Conservation (phyloP, 805 yeast species). For the Ogataea paraovalis region DNA sequence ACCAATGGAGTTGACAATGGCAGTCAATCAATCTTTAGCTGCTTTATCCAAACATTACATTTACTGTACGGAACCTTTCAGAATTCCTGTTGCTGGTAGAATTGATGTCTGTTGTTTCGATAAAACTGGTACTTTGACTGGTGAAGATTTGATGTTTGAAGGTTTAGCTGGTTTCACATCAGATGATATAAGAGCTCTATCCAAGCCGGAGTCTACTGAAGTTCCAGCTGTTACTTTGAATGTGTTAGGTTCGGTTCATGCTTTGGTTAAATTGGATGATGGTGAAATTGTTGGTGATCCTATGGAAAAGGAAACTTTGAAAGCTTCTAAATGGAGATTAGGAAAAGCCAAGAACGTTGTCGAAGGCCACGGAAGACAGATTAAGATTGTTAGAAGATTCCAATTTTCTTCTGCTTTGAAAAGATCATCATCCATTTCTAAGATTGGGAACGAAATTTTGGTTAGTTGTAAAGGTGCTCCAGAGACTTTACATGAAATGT, state of each 20-base stretch:
- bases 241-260: slow-evolving; percentile 93
- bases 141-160: slow-evolving; percentile 93
- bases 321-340: slow-evolving; percentile 81
- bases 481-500: slow-evolving; percentile 82
- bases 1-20: slow-evolving; percentile 99
- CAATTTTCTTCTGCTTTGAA: slow-evolving; percentile 95
- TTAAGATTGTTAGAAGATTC: slow-evolving; percentile 84
- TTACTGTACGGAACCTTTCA: slow-evolving; percentile 97
- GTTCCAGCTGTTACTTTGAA: slow-evolving; percentile 67
- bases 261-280: slow-evolving; percentile 87
- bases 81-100: slow-evolving; percentile 97
- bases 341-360: slow-evolving; percentile 66
- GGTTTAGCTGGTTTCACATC: slow-evolving; percentile 82
- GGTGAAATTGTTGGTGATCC: slow-evolving; percentile 99
- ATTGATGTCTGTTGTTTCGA: slow-evolving; percentile 98
- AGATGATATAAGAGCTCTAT: slow-evolving; percentile 50
- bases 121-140: slow-evolving; percentile 96
- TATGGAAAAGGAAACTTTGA: slow-evolving; percentile 95
- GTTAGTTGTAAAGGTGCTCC: slow-evolving; percentile 98
- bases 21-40: slow-evolving; percentile 87
- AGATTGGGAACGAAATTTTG: slow-evolving; percentile 46
- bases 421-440: slow-evolving; percentile 86
- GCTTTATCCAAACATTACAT: slow-evolving; percentile 84
- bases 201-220: slow-evolving; percentile 43
- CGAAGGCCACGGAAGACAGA: slow-evolving; percentile 38